Conservation (phyloP, 2,329 filamentous ascomycete genomes). For the Colletotrichum liaoningense region DNA sequence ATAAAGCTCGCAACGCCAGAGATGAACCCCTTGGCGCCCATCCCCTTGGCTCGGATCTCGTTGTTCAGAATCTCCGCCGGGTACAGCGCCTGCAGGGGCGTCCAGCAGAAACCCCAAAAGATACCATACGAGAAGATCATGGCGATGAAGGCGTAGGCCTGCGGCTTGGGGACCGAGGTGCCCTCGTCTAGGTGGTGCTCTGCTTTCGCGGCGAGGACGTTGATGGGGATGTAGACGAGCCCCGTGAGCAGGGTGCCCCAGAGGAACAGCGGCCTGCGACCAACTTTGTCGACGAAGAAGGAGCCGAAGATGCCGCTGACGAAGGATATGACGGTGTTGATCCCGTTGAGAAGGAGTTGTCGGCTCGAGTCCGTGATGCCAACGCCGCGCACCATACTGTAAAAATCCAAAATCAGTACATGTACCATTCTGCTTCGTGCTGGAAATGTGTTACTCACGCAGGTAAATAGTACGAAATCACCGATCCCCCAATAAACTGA, state of each 20-base stretch:
- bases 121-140: constrained; percentile 58
- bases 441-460: constrained; percentile 50
- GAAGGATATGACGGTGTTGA: constrained; percentile 55
- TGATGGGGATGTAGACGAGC: constrained; percentile 41
- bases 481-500: constrained; percentile 60
- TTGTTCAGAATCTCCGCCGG: constrained; percentile 48
- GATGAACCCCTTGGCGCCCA: constrained; percentile 54
- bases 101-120: constrained; percentile 58
- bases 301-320: constrained; percentile 52
- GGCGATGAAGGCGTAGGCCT: constrained; percentile 37
- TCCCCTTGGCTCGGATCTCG: constrained; percentile 51
- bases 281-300: constrained; percentile 57
- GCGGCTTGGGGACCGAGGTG: constrained; percentile 9
- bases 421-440: constrained; percentile 44
- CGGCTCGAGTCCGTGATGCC: constrained; percentile 52
- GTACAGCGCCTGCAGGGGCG: constrained; percentile 57
- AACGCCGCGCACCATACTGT: constrained; percentile 53
- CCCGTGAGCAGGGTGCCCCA: constrained; percentile 49
- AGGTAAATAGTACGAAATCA: constrained; percentile 59
- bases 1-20: constrained; percentile 45
- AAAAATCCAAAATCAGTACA: background rate
- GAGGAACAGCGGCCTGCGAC: constrained; percentile 60
- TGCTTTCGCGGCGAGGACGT: constrained; percentile 45
- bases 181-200: constrained; percentile 41
- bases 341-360: constrained; percentile 50